Evolutionary conservation across 2,329 filamentous ascomycete genomes (phyloP), one percentile per base, ranked within the genome.

Genomic region (Fusarium beomiforme): DNA sequence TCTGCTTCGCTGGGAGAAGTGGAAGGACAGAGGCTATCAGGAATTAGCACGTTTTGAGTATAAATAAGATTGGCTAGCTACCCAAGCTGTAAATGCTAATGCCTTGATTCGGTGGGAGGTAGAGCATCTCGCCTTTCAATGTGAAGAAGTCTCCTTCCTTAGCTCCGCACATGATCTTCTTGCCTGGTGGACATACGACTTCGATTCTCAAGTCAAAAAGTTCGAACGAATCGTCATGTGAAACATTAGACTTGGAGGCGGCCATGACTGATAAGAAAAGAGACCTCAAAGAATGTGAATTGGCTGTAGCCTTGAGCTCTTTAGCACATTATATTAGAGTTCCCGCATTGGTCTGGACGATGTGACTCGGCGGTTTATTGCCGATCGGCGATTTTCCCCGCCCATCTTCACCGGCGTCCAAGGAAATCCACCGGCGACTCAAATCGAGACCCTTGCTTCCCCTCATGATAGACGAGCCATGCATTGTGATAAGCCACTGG

Each of bases 11-110:
- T 1, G 54, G 23, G 3, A 57, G 19, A n/a, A 57, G 42, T 12
- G 42, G 42, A 11, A 57, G 54, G 1, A 57, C 54, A 10, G 54
- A 49, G 4, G 54, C 53, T 56, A 2, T 19, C 6, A 23, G 1
- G 8, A 6, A 16, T 55, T 5, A 44, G 17, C 12, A n/a, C 8
- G 14, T 14, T 13, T 6, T 11, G 12, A 13, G 13, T 23, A 23
- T 2, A 12, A 5, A 3, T 6, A 6, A 3, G 1, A 10, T 1
- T 17, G 23, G 1, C 4, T 5, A 23, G 33, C 10, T 47, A 57
- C 54, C 54, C 14, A 57, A 31, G 8, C 42, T 57, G 4, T 49
- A 57, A 6, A 57, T 57, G 10, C 54, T 57, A 3, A 57, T 57
- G 0, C 54, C 54, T 1, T 57, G 54, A 2, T 17, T 11, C 0